Evolutionary conservation across 75 land plant species (phyloP), one percentile per base, ranked within the genome.

Genomic region (Picea sitchensis): DNA sequence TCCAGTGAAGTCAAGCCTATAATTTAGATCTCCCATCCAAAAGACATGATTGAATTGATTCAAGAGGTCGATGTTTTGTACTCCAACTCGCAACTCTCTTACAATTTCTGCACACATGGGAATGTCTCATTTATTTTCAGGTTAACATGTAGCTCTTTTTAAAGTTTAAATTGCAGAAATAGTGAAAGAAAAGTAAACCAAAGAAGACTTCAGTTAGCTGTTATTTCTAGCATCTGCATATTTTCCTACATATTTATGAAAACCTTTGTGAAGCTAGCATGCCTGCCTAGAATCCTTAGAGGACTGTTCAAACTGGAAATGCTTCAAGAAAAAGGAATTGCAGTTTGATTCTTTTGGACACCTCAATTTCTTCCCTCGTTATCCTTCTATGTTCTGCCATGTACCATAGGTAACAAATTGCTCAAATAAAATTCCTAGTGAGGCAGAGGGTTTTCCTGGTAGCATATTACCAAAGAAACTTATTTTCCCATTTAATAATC

Each of bases 41-140:
- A 86, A 86, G 5, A 86, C 86, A 57, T 86, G 87, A 63, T 86
- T 86, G 44, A 84, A 86, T 62, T 86, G 84, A 72, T 77, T 86
- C 61, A 86, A 65, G 30, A 86, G 56, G 58, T 86, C 87, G 79
- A 86, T 83, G 23, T 59, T 67, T 82, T 77, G 80, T 6, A 61
- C 15, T 38, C 86, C 85, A 0, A 84, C 85, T 31, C 73, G 85
- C 59, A 84, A 41, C 18, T 83, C 72, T 64, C 78, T 54, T 20
- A 83, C 85, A 36, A 84, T 84, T 72, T 84, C 80, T 80, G 81
- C 79, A 80, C 13, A 44, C 14, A 80, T 23, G 61, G 17, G 8
- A 11, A 44, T 71, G 51, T 20, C 20, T n/a, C 23, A 20, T 75
- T 75, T 21, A 51, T 8, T 75, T 51, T 75, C 59, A 54, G 26